Evolutionary conservation across 2,329 filamentous ascomycete genomes (phyloP), one percentile per base, ranked within the genome.

Genomic region (Emericellopsis cladophorae): DNA sequence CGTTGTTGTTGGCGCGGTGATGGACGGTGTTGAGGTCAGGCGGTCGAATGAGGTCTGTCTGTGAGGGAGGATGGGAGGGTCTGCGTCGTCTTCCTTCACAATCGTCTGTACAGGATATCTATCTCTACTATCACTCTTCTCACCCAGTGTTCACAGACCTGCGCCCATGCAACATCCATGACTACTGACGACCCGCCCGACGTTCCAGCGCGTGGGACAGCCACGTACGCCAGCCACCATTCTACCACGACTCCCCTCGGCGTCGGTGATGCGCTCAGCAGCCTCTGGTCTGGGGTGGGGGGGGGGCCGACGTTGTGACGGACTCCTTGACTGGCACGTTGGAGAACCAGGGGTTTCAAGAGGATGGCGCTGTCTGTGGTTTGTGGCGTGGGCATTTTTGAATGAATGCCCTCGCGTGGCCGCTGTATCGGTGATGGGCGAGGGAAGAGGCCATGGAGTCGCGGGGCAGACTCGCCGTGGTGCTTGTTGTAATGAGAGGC

Each of bases 371-470:
- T 47, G 0, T 67, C 55, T 47, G 0, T 66, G 60, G 32, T 59
- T 63, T 45, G 53, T 42, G 0, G 51, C 58, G n/a, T 67, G 59
- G 62, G 49, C 46, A 1, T 4, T 56, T 5, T 41, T 49, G 1
- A 51, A 69, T 48, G 46, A 51, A 69, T 48, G 46, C 57, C 11
- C 36, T 65, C 11, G 45, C 68, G 45, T 68, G 65, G 51, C 66
- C 64, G 3, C 31, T 61, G 5, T 67, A 64, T 16, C 53, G 51
- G 40, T 56, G 56, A 68, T 39, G 54, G 64, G 18, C 48, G 49
- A 0, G 69, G 68, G 44, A 69, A 69, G 54, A 57, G 54, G n/a
- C n/a, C n/a, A n/a, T n/a, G n/a, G 42, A 53, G 49, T 9, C 66
- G 58, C 48, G 49, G 56, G 2, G 52, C 59, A 1, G 61, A 68